Evolutionary conservation across 371 early-diverging fungal genomes (phyloP), one percentile per base, ranked within the genome.

Genomic region (Nematocida displodere): DNA sequence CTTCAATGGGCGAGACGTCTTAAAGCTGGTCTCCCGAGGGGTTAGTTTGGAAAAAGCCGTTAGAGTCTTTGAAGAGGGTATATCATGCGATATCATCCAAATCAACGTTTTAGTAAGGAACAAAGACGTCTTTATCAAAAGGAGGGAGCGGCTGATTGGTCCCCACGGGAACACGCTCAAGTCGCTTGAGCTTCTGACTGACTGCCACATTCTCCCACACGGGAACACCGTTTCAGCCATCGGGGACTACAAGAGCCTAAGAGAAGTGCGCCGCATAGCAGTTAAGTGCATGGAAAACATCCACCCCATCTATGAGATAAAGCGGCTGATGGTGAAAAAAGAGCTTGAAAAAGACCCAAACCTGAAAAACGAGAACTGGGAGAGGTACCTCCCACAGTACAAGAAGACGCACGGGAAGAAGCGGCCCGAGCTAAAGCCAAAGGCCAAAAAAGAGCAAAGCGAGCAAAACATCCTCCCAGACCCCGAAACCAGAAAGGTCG

Each of bases 221-320:
- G 95, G 95, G 49, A 93, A 95, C 81, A 94, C 95, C 0, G 96
- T 96, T 0, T 86, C 93, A 2, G 88, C 87, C 7, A 92, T 99
- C 89, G 97, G 97, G 0, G 87, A 90, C 2, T 77, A 79, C 42
- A 64, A 63, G 20, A 93, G 93, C 0, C 76, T 99, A 36, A 91
- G 92, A 82, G 89, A 90, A 61, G 89, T 91, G 24, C 88, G 94
- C 42, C 85, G 90, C 44, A 89, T 99, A 50, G 89, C 96, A 0
- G 77, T 90, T 31, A 94, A 94, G 83, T 94, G 95, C 80, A 92
- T 99, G 91, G 91, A 92, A 76, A 99, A 99, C 83, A 86, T 96
- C 33, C 99, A 99, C 82, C 99, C 99, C 17, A 92, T 97, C 76
- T 97, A 95, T 84, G 92, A 95, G 81, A 94, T 99, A 83, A 97